These are phyloP conservation scores for Cinnamomum micranthum DNA, from an alignment of 164 flowering plant genomes.

Conservation along the genomic window DNA sequence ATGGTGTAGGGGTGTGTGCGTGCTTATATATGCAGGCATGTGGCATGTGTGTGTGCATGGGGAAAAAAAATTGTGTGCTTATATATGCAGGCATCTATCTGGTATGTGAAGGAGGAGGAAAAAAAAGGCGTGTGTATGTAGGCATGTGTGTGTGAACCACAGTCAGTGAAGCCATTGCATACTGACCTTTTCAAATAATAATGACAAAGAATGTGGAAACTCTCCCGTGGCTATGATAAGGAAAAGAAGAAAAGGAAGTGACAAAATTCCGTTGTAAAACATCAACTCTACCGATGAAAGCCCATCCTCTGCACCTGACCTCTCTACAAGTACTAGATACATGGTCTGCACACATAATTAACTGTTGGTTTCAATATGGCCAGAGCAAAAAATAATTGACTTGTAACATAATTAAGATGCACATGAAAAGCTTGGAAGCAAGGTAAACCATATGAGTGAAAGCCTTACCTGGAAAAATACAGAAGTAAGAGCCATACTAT, in stretches of 20 bases:
- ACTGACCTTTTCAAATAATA: conserved; percentile 76
- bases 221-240: conserved; percentile 85
- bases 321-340: conserved; percentile 96
- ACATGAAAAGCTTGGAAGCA: background rate
- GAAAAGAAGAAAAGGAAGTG: conserved; percentile 69
- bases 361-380: conserved; percentile 7
- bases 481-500: conserved; percentile 90
- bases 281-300: conserved; percentile 93
- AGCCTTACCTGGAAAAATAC: conserved; percentile 87
- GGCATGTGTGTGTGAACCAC: too few species aligned
- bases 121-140: too few species aligned
- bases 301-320: conserved; percentile 96
- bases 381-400: background rate
- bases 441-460: background rate
- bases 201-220: conserved; percentile 68
- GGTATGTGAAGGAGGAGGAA: too few species aligned
- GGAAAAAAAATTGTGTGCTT: too few species aligned
- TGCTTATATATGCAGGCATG: too few species aligned
- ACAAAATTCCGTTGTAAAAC: conserved; percentile 85
- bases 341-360: conserved; percentile 62
- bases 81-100: too few species aligned
- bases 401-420: background rate
- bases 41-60: too few species aligned
- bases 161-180: background rate
- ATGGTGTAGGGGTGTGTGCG: too few species aligned